These are phyloP conservation scores for Globisporangium perplexum DNA, from an alignment of 352 stramenopile genomes.

Conservation along the genomic window DNA sequence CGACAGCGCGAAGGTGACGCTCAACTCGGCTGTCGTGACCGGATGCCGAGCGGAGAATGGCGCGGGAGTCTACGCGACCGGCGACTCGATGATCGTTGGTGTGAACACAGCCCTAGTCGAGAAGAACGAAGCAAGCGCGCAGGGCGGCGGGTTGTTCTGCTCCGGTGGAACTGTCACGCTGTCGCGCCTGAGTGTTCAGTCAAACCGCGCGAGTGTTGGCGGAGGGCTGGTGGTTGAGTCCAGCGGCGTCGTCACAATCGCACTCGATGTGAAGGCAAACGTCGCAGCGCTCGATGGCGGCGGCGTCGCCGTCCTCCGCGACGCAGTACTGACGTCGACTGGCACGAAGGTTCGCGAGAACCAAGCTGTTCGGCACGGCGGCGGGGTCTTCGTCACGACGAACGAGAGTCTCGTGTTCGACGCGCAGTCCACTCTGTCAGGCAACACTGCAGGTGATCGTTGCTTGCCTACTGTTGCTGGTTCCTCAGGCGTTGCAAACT, in stretches of 20 bases:
- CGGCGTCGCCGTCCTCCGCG: slow-evolving; percentile 34
- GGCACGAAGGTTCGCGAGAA: slow-evolving; percentile 21
- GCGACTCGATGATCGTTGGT: slow-evolving; percentile 10
- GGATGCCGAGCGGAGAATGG: slow-evolving; percentile 19
- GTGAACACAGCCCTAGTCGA: slow-evolving; percentile 14
- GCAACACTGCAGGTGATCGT: slow-evolving; percentile 23
- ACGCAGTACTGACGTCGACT: slow-evolving; percentile 13
- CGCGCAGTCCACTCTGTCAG: slow-evolving; percentile 16
- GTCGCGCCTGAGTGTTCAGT: slow-evolving; percentile 5
- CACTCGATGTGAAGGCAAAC: slow-evolving; percentile 22
- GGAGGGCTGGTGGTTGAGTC: slow-evolving; percentile 24
- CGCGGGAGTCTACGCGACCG: slow-evolving; percentile 25
- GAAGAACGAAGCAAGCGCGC: slow-evolving; percentile 17
- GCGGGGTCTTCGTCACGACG: slow-evolving; percentile 31
- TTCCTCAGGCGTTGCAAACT: neutral
- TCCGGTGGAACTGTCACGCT: slow-evolving; percentile 7
- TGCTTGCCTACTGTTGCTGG: neutral
- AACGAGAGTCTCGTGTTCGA: slow-evolving; percentile 33
- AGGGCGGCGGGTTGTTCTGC: slow-evolving; percentile 27
- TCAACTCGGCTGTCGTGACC: slow-evolving; percentile 12
- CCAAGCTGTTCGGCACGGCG: slow-evolving; percentile 24
- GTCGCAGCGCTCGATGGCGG: slow-evolving; percentile 27
- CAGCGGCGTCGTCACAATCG: slow-evolving; percentile 12
- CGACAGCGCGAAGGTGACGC: slow-evolving; percentile 14
- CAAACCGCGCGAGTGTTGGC: slow-evolving; percentile 27